phyloP scores from a whole-genome alignment of 2,329 filamentous ascomycete genomes.

The Colletotrichum lentis region DNA sequence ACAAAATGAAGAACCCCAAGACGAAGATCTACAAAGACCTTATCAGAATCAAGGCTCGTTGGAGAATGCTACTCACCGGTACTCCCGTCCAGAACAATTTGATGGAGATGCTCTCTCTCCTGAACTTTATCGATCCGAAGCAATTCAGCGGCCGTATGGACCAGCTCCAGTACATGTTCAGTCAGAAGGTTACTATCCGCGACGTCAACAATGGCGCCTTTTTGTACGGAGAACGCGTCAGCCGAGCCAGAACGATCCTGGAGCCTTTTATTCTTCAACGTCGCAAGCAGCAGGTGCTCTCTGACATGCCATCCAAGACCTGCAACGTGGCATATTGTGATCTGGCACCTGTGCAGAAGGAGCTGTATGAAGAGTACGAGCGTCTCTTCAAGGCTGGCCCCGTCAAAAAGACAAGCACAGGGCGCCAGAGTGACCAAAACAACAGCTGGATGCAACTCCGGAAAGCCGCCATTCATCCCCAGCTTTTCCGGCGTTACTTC shows the following conservation, averaged over 20 bases:
- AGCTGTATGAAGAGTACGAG: slow-evolving; percentile 74
- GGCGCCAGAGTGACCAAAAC: slow-evolving; percentile 63
- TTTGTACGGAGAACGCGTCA: slow-evolving; percentile 85
- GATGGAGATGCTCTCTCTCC: slow-evolving; percentile 85
- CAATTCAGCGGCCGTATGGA: slow-evolving; percentile 82
- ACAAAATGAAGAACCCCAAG: slow-evolving; percentile 87
- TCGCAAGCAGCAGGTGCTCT: slow-evolving; percentile 91
- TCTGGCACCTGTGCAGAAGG: slow-evolving; percentile 75
- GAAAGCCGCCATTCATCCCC: slow-evolving; percentile 89
- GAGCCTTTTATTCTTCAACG: slow-evolving; percentile 94
- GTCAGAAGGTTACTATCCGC: slow-evolving; percentile 85
- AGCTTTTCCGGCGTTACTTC: slow-evolving; percentile 86
- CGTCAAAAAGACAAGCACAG: slow-evolving; percentile 59
- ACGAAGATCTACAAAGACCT: slow-evolving; percentile 84
- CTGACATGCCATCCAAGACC: slow-evolving; percentile 81
- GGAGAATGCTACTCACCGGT: slow-evolving; percentile 86
- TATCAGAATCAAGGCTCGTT: slow-evolving; percentile 78
- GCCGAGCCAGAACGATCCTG: slow-evolving; percentile 87
- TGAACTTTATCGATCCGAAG: slow-evolving; percentile 91
- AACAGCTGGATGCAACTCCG: slow-evolving; percentile 90
- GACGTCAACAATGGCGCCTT: slow-evolving; percentile 83
- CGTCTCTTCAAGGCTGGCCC: slow-evolving; percentile 71
- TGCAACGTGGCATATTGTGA: slow-evolving; percentile 82
- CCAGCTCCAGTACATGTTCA: slow-evolving; percentile 86
- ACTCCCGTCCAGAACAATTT: slow-evolving; percentile 96